Percentiles rank a stretch among this genome's conserved stretches.
Evolutionary conservation across 257 asterid genomes (phyloP).

Genomic region (Jasminum sambac): DNA sequence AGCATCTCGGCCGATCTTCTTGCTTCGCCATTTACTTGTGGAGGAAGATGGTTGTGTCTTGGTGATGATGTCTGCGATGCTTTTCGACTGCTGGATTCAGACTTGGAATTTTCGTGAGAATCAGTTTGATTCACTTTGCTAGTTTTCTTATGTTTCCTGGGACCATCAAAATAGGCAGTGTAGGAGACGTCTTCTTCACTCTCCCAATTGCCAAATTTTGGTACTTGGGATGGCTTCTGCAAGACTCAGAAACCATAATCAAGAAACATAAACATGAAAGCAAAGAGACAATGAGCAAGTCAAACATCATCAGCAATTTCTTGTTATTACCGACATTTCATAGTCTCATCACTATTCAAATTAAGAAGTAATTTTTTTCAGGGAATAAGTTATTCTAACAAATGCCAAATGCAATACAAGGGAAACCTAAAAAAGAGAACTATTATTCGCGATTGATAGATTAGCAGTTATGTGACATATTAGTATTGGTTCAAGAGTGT

Average conservation of each 20-base stretch:
- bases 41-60: conserved; percentile 33
- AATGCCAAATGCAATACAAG: too few species aligned
- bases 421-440: too few species aligned
- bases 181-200: conserved; percentile 63
- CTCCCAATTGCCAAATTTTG: conserved; percentile 83
- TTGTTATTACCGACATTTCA: too few species aligned
- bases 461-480: too few species aligned
- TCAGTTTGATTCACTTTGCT: conserved; percentile 47
- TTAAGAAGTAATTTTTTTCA: too few species aligned
- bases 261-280: conserved; percentile 7
- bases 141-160: conserved; percentile 52
- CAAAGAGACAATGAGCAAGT: neutral
- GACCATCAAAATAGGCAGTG: conserved; percentile 64
- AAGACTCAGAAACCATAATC: conserved; percentile 25
- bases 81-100: conserved; percentile 38
- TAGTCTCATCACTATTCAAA: too few species aligned
- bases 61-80: conserved; percentile 35
- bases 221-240: conserved; percentile 56
- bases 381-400: too few species aligned
- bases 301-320: too few species aligned
- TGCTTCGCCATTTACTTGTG: conserved; percentile 44
- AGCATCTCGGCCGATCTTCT: conserved; percentile 33
- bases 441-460: too few species aligned
- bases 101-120: conserved; percentile 36
- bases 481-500: too few species aligned